Evolutionary conservation across 2,329 filamentous ascomycete genomes (phyloP).

Genomic region (Colletotrichum eleusines): DNA sequence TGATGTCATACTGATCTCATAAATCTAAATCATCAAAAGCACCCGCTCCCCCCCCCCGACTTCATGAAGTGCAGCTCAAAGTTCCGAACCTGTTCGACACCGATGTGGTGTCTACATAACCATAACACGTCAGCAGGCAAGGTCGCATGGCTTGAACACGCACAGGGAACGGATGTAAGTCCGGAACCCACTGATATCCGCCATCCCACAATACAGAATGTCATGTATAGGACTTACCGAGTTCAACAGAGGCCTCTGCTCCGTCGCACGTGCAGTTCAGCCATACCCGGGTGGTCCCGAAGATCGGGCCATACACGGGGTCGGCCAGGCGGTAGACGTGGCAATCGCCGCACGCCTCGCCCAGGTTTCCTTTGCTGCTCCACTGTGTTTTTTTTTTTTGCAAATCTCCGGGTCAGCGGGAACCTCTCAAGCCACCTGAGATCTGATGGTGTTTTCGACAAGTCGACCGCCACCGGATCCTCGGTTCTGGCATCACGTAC

Average conservation of each 20-base stretch:
- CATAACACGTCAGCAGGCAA: not conserved
- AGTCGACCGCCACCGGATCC: not conserved
- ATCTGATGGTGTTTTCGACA: conserved; percentile 29
- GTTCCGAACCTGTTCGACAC: conserved; percentile 4
- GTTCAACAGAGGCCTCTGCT: conserved; percentile 18
- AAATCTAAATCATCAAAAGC: not conserved
- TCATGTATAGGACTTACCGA: conserved; percentile 15
- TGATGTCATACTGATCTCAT: not conserved
- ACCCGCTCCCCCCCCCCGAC: not conserved
- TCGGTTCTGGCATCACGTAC: conserved; percentile 1
- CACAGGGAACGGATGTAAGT: too few species aligned
- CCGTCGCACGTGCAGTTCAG: conserved; percentile 35
- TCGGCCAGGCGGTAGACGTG: conserved; percentile 39
- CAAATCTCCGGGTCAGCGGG: not conserved
- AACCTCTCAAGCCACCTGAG: not conserved
- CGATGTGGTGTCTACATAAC: not conserved
- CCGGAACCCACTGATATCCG: too few species aligned
- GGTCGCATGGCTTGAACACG: fast-evolving
- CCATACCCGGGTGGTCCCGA: conserved; percentile 27
- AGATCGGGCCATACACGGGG: conserved; percentile 26
- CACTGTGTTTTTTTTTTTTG: conserved; percentile 11
- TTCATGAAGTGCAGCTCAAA: conserved; percentile 21
- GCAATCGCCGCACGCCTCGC: conserved; percentile 46
- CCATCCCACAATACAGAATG: not conserved
- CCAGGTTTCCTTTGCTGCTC: conserved; percentile 37